Evolutionary conservation across 345 rosid species (phyloP).

Genomic region (Conringia planisiliqua): DNA sequence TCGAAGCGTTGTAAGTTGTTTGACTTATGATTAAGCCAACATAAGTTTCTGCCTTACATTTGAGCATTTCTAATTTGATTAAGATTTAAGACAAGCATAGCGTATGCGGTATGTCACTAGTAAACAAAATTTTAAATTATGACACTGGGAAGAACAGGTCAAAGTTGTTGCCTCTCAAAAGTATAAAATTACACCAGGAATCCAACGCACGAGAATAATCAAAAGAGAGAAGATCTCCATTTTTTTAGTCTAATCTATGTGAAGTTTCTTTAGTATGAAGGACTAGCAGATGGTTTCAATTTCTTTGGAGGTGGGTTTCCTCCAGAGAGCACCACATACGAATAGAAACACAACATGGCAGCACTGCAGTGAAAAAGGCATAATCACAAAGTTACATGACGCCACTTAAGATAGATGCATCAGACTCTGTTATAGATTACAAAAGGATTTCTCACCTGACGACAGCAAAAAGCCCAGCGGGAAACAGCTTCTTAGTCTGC

Average conservation of each 20-base stretch:
- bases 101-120: background rate
- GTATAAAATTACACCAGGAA: slow-evolving; percentile 15
- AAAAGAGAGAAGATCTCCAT: background rate
- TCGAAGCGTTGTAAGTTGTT: background rate
- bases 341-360: slow-evolving; percentile 78
- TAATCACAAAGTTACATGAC: background rate
- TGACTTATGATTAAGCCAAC: background rate
- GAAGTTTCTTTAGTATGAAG: slow-evolving; percentile 28
- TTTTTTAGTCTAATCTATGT: background rate
- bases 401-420: background rate
- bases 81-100: background rate
- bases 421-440: background rate
- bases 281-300: slow-evolving; percentile 47
- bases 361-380: slow-evolving; percentile 46
- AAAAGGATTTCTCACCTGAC: slow-evolving; percentile 47
- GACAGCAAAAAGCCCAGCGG: slow-evolving; percentile 51
- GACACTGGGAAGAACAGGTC: background rate
- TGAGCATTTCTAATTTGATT: background rate
- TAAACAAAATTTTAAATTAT: background rate
- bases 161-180: background rate
- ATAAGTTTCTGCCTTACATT: background rate
- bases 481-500: slow-evolving; percentile 83
- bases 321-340: slow-evolving; percentile 72
- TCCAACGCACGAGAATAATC: background rate
- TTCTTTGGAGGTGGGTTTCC: slow-evolving; percentile 98